Base-by-base conservation (phyloP, 768 basidiomycete species). In the Pleurotus tuoliensis region DNA sequence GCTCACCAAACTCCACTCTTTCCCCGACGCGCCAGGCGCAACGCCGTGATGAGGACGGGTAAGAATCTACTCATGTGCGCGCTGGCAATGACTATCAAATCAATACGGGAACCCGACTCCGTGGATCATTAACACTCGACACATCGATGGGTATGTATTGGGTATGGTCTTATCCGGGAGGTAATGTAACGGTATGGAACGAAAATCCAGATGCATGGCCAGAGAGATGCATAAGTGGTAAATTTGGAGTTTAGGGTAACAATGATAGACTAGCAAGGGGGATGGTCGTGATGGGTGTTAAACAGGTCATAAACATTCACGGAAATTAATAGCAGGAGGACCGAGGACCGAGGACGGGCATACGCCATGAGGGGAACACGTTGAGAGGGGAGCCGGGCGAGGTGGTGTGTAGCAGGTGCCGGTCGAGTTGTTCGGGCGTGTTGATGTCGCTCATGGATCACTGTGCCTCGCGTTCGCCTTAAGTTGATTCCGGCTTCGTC, bases 401-500 rank as follows among this genome's bases (percentile, higher is more conserved):
- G 9, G 11, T 34, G 30, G 9, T 25, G 24, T 25, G 24, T 34
- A 34, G 30, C 30, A 34, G 30, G 30, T 34, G 30, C 30, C 30
- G 8, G 30, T 34, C 30, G 30, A 34, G 30, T 34, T 34, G 30
- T 34, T 34, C 30, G 30, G 30, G 30, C 25, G 24, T 24, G 20
- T 37, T 38, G 22, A 24, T 20, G 37, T 37, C 25, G 49, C 25
- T 51, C 37, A 11, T 38, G 22, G 34, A 20, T 51, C 56, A 20
- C 43, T 43, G n/a, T 57, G 58, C 44, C 54, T 49, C 49, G 64
- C 30, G 30, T 9, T 34, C 30, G 30, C 63, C 65, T 59, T 60
- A 58, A 47, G 71, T 45, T 37, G 60, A 55, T 34, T 55, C 44
- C 54, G 63, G 59, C 58, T 69, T 63, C 51, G 68, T 59, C 63